These are phyloP conservation scores for Tricharina praecox DNA, from an alignment of 495 filamentous ascomycete genomes.

Conservation along the genomic window DNA sequence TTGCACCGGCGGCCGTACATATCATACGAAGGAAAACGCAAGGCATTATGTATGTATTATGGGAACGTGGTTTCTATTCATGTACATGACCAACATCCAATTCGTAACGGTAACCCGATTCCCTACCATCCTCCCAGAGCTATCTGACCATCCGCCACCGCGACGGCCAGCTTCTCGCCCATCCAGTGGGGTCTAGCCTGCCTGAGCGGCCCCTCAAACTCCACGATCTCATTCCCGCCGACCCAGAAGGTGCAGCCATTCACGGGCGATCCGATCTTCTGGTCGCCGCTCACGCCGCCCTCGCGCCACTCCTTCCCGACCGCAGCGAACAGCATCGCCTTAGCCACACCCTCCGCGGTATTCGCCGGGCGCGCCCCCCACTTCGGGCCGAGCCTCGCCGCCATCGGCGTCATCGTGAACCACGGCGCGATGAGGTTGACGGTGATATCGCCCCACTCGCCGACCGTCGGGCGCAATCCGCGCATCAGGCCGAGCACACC, in stretches of 20 bases:
- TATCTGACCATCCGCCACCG: background rate
- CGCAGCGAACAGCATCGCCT: slow-evolving; percentile 3
- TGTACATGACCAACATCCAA: too few species aligned
- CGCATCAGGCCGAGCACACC: slow-evolving; percentile 30
- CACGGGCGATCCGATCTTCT: background rate
- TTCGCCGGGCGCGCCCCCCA: slow-evolving; percentile 4
- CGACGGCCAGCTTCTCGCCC: slow-evolving; percentile 1
- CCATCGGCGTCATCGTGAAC: slow-evolving; percentile 7
- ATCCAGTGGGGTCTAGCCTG: background rate
- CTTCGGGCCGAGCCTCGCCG: slow-evolving; percentile 5
- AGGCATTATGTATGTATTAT: too few species aligned
- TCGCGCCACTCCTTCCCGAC: slow-evolving; percentile 5
- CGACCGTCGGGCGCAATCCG: background rate
- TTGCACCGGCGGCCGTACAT: too few species aligned
- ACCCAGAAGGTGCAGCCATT: slow-evolving; percentile 6
- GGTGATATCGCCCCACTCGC: slow-evolving; percentile 1
- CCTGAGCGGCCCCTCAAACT: slow-evolving; percentile 1
- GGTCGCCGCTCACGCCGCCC: background rate
- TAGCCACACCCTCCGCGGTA: slow-evolving; percentile 3
- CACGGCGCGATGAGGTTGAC: slow-evolving; percentile 6
- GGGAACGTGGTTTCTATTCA: too few species aligned
- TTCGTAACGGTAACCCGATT: background rate
- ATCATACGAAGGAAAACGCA: too few species aligned
- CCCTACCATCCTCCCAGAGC: slow-evolving; percentile 6
- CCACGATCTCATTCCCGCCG: slow-evolving; percentile 3